These are phyloP conservation scores for Elongisporangium senticosum DNA, from an alignment of 352 stramenopile genomes.

Conservation along the genomic window DNA sequence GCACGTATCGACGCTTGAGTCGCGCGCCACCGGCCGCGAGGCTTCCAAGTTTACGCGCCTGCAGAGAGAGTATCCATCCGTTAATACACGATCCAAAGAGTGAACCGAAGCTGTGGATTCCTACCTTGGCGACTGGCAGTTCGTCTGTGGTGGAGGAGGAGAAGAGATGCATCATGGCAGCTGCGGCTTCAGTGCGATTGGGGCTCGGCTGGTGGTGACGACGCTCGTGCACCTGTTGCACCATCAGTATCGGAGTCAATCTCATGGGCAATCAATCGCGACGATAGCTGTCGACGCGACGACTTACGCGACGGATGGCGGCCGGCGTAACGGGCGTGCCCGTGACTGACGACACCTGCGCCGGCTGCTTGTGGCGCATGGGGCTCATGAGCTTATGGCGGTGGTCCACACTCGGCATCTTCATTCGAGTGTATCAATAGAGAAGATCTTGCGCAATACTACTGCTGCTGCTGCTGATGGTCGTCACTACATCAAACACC, in stretches of 20 bases:
- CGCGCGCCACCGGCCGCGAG: constrained; percentile 12
- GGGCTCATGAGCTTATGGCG: constrained; percentile 38
- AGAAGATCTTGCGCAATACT: not conserved
- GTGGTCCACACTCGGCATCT: constrained; percentile 15
- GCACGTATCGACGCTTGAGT: constrained; percentile 58
- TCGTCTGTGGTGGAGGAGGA: constrained; percentile 20
- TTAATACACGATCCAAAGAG: not conserved
- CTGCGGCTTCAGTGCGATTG: constrained; percentile 69
- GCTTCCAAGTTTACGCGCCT: constrained; percentile 10
- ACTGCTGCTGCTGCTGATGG: not conserved
- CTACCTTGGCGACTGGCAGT: constrained; percentile 8
- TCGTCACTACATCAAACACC: not conserved
- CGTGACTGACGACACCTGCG: not conserved
- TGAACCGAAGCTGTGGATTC: not conserved
- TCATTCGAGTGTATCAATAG: not conserved
- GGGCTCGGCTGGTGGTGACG: constrained; percentile 66
- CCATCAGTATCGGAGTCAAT: not conserved
- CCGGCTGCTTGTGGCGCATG: constrained; percentile 16
- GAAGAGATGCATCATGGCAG: constrained; percentile 78
- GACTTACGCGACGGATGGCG: constrained; percentile 4
- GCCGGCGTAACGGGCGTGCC: constrained; percentile 20
- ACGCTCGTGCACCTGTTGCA: constrained; percentile 12
- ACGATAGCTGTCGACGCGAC: not conserved
- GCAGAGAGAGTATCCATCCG: not conserved
- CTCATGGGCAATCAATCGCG: not conserved